Evolutionary conservation across 768 basidiomycete species (phyloP), one percentile per base, ranked within the genome.

Genomic region (Tulasnella sp.): DNA sequence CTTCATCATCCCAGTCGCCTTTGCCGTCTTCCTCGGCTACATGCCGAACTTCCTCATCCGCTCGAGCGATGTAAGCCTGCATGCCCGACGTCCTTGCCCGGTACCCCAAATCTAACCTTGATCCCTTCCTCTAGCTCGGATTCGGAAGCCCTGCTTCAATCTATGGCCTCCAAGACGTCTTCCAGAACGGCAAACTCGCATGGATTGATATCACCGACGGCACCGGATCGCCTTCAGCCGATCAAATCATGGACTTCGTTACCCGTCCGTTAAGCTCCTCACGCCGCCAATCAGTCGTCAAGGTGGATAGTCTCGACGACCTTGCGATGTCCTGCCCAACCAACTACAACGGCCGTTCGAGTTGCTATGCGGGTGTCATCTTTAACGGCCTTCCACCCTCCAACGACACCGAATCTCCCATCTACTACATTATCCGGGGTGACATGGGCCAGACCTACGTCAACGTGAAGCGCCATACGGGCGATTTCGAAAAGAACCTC

Each of bases 141-240:
- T 64, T 69, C 47, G 78, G 78, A 32, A 63, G 72, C 26, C 75
- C 77, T 29, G 67, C 73, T 2, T 67, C 78, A 3, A 74, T 79
- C 12, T 73, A 74, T 19, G 16, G 73, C 36, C 72, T 79, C 14
- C 69, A 75, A 7, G 16, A 73, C 9, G 67, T 72, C 22, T 73
- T 76, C 34, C 41, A 59, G 2, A 59, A 44, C n/a, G 62, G 65
- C 41, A 76, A 75, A 65, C 52, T 78, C 32, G 72, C 76, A 37
- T 92, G 91, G 91, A 85, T 86, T 0, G 90, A 91, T 76, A 84
- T 82, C 14, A 90, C 89, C 1, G 83, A 86, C 72, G 85, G 86
- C 14, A 82, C 81, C 1, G 84, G 85, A 66, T 79, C 80, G 7
- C 87, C 89, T 0, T 83, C 86, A 0, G 85, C 89, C 3, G 77